Evolutionary conservation across 2,329 filamentous ascomycete genomes (phyloP).

Genomic region (Elsinoe fawcettii): DNA sequence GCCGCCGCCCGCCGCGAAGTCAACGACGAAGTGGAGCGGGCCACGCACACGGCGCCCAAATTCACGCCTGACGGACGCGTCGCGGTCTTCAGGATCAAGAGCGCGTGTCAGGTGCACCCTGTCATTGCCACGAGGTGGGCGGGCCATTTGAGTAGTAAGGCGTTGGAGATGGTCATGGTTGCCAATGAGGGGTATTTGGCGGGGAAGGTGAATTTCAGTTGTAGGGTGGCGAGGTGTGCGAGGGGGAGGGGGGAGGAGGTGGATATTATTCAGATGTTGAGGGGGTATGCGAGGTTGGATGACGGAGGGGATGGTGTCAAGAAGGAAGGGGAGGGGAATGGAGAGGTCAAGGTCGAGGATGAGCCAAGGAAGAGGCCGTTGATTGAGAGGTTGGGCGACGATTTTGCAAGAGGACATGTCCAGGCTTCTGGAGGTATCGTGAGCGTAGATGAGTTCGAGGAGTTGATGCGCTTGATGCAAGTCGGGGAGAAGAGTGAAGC

Average conservation of each 20-base stretch:
- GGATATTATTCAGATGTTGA: conserved; percentile 55
- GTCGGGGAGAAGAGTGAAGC: conserved; percentile 46
- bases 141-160: conserved; percentile 50
- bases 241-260: conserved; percentile 48
- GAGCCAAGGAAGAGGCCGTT: conserved; percentile 25
- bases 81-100: conserved; percentile 55
- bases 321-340: conserved; percentile 18
- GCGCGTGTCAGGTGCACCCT: conserved; percentile 55
- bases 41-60: conserved; percentile 54
- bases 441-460: conserved; percentile 53
- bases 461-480: conserved; percentile 52
- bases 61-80: conserved; percentile 57
- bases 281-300: conserved; percentile 39
- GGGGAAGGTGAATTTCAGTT: conserved; percentile 60
- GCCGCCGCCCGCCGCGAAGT: conserved; percentile 51
- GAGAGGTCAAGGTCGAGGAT: neutral
- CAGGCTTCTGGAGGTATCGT: conserved; percentile 62
- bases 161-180: conserved; percentile 56
- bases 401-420: conserved; percentile 59
- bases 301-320: conserved; percentile 23
- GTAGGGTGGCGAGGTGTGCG: conserved; percentile 52
- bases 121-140: conserved; percentile 62
- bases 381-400: conserved; percentile 49
- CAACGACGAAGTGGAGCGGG: conserved; percentile 53
- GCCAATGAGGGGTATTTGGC: conserved; percentile 60